phyloP scores from a whole-genome alignment of 2,329 filamentous ascomycete species.

The Trichoderma aggressivum region DNA sequence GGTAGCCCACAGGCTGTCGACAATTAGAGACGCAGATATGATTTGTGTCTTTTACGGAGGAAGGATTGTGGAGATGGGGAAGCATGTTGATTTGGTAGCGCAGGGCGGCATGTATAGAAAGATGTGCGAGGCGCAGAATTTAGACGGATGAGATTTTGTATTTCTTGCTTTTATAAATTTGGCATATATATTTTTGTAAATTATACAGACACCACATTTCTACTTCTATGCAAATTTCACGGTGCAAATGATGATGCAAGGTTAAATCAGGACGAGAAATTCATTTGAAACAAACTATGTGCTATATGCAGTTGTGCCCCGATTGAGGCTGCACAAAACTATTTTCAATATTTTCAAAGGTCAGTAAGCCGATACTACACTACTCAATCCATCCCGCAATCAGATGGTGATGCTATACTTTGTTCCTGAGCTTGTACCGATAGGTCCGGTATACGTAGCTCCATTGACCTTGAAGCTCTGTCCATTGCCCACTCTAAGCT shows the following conservation, averaged over 20 bases:
- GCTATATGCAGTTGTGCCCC: not conserved
- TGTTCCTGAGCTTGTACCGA: conserved; percentile 3
- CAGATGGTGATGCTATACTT: conserved; percentile 12
- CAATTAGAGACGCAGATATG: conserved; percentile 70
- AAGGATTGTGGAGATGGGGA: conserved; percentile 54
- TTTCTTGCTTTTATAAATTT: not conserved
- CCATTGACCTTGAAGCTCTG: conserved; percentile 23
- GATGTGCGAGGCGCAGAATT: conserved; percentile 43
- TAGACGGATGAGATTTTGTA: conserved; percentile 23
- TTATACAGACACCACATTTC: not conserved
- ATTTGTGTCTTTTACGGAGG: conserved; percentile 61
- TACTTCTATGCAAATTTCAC: not conserved
- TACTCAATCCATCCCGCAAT: not conserved
- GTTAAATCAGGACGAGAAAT: not conserved
- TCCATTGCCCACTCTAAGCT: conserved; percentile 23
- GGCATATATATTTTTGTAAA: not conserved
- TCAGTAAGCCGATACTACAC: not conserved
- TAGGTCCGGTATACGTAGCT: conserved; percentile 16
- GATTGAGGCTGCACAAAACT: not conserved
- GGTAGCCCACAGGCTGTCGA: conserved; percentile 86
- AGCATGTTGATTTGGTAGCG: conserved; percentile 53
- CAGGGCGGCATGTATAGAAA: conserved; percentile 45
- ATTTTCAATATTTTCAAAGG: not conserved
- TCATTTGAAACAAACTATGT: not conserved
- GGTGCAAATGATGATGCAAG: not conserved